These are phyloP conservation scores for Aspergillus panamensis DNA, from an alignment of 495 filamentous ascomycete genomes.

Conservation along the genomic window DNA sequence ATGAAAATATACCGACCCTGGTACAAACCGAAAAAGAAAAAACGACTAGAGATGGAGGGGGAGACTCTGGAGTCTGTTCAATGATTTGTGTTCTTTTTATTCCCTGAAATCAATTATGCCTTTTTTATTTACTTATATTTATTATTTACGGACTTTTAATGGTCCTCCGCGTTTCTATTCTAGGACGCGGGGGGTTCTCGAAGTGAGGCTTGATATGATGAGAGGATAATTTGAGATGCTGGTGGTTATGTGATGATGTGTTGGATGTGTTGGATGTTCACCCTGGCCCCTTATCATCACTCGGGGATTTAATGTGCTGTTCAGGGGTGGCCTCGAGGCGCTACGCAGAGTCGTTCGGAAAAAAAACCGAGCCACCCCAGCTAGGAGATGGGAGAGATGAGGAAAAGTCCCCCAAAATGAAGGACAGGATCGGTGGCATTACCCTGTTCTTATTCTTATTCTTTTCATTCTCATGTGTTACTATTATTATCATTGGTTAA, in stretches of 20 bases:
- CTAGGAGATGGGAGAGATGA: not conserved
- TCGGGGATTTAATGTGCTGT: not conserved
- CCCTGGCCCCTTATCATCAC: not conserved
- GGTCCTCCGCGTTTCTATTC: not conserved
- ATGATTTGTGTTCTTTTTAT: constrained; percentile 14
- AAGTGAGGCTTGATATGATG: not conserved
- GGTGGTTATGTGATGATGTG: no score
- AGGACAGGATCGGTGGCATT: not conserved
- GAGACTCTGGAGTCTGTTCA: constrained; percentile 3
- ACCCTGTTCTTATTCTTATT: not conserved
- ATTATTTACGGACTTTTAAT: not conserved
- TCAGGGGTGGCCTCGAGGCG: not conserved
- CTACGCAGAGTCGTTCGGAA: not conserved
- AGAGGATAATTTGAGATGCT: not conserved
- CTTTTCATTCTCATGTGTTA: constrained; percentile 1
- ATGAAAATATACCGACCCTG: not conserved
- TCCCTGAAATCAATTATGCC: constrained; percentile 8
- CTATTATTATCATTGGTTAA: not conserved
- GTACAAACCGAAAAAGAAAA: constrained; percentile 5
- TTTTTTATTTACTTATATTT: not conserved
- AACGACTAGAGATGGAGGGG: not conserved
- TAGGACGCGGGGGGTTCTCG: not conserved
- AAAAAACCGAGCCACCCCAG: not conserved
- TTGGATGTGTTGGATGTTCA: not conserved
- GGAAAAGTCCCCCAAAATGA: not conserved